phyloP scores from a whole-genome alignment of 2,329 filamentous ascomycete genomes.

The Colletotrichum sp. region DNA sequence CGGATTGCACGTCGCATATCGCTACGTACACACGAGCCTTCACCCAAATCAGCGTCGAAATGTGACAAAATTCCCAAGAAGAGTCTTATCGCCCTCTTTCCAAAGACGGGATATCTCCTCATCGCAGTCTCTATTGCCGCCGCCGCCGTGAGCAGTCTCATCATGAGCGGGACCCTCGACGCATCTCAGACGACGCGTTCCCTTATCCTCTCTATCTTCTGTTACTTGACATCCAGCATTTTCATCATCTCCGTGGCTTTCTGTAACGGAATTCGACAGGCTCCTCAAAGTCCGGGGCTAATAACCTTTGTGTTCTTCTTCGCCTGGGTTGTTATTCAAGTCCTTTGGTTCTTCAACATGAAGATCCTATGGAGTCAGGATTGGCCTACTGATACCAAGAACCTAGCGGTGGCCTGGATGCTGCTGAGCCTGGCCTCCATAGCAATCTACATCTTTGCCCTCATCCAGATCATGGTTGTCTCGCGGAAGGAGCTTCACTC shows the following conservation, averaged over 20 bases:
- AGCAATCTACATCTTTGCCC: neutral
- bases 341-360: neutral
- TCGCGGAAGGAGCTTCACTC: neutral
- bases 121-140: neutral
- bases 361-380: neutral
- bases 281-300: neutral
- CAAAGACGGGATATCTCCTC: neutral
- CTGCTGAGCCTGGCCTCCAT: neutral
- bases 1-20: neutral
- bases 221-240: neutral
- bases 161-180: neutral
- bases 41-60: too few relatives aligned
- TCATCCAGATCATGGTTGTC: neutral
- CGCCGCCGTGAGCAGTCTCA: neutral
- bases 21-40: neutral
- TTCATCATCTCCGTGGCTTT: neutral
- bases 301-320: neutral
- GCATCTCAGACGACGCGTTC: neutral
- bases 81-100: neutral
- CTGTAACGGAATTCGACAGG: neutral
- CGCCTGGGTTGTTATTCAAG: neutral
- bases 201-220: neutral
- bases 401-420: neutral
- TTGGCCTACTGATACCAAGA: neutral
- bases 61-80: neutral